A percentile compares a stretch with the other conserved stretches of the same genome.
Evolutionary conservation across 1,139 yeast species (phyloP).

Genomic region (Candida sanyaensis): DNA sequence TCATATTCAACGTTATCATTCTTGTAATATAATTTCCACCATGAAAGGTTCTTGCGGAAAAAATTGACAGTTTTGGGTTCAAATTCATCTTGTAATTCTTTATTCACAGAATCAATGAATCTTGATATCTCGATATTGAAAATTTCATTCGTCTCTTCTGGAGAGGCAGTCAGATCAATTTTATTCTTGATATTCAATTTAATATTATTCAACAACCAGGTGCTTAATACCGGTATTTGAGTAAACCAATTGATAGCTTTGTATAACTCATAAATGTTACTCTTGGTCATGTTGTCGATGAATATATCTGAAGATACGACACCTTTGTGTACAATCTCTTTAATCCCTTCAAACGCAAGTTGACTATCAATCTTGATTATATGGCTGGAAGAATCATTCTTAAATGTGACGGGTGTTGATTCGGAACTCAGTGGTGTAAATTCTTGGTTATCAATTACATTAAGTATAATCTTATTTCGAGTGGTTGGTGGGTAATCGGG

Average conservation of each 20-base stretch:
- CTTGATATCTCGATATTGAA: slow-evolving; percentile 23
- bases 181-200: slow-evolving; percentile 9
- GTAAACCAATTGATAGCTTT: slow-evolving; percentile 35
- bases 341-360: slow-evolving; percentile 32
- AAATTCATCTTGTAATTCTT: slow-evolving; percentile 39
- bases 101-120: slow-evolving; percentile 36
- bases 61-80: slow-evolving; percentile 32
- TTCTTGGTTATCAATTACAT: slow-evolving; percentile 43
- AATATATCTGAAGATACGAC: slow-evolving; percentile 34
- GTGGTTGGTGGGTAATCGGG: slow-evolving; percentile 16
- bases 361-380: slow-evolving; percentile 37
- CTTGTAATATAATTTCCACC: slow-evolving; percentile 48
- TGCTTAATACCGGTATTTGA: slow-evolving; percentile 22
- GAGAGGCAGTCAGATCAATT: slow-evolving; percentile 2
- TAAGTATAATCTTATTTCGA: slow-evolving; percentile 28
- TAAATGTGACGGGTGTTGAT: slow-evolving; percentile 27
- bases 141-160: slow-evolving; percentile 8
- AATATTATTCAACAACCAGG: slow-evolving; percentile 29
- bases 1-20: slow-evolving; percentile 51
- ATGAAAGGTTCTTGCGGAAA: slow-evolving; percentile 33
- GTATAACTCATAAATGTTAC: slow-evolving; percentile 38
- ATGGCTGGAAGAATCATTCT: slow-evolving; percentile 20
- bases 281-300: slow-evolving; percentile 29
- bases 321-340: slow-evolving; percentile 30
- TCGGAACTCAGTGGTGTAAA: slow-evolving; percentile 41